Base-by-base conservation (phyloP, 768 basidiomycete genomes). In the Stropharia rugosoannulata region DNA sequence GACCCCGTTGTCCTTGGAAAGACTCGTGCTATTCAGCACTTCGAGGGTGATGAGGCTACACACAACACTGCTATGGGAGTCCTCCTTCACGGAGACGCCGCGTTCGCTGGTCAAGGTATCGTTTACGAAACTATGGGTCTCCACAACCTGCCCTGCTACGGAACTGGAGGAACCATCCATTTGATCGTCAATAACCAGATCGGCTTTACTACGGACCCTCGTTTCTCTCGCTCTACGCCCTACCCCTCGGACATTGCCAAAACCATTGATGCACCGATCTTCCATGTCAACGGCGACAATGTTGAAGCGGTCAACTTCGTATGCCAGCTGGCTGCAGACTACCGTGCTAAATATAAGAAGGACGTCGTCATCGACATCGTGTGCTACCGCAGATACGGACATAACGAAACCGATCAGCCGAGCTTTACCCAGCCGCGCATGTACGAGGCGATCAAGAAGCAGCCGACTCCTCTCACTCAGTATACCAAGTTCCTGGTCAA, bases 71-170 rank as follows among this genome's bases (percentile, higher is more conserved):
- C 97, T 29, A 97, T 99, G 94, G 89, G 84, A 61, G 91, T 99
- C 16, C 80, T 99, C 50, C 83, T 98, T 25, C 97, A 99, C 70
- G 97, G 97, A 67, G 97, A 99, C 66, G 96, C 97, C 27, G 95
- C 97, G 8, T 99, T 99, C 67, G 94, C 97, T 49, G 97, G 95
- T 19, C 97, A 99, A 68, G 97, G 97, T 72, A 79, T 98, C 55
- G 95, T 99, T 18, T 99, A 99, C 73, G 97, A 99, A 79, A 98
- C 96, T 25, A 97, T 97, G 90, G 97, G 97, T 64, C 90, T 98
- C 78, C 90, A 95, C 76, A 93, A 89, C 67, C 82, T 99, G 44
- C 94, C 94, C 19, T 87, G 83, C 74, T 99, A 98, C 70, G 95
- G 95, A 32, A 98, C 95, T 12, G 97, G 97, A 55, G 97, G 97